phyloP scores from a whole-genome alignment of 805 yeast genomes.

The Sugiyamaella chiloensis region DNA sequence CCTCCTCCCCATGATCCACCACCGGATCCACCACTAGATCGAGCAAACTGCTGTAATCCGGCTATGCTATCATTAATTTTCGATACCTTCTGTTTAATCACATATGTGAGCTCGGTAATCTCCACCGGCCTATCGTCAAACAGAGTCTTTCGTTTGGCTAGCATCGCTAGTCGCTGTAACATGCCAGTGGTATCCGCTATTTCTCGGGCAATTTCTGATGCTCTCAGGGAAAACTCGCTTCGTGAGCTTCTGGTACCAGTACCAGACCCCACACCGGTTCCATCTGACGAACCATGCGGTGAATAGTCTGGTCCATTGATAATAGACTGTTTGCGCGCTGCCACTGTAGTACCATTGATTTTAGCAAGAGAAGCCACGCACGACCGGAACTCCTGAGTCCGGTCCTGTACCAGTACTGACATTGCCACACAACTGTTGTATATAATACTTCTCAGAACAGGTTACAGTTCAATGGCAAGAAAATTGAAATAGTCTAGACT shows the following conservation, averaged over 20 bases:
- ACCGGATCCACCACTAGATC: slow-evolving; percentile 37
- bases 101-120: slow-evolving; percentile 84
- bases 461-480: no score
- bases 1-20: slow-evolving; percentile 29
- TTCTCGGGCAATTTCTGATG: slow-evolving; percentile 82
- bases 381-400: slow-evolving; percentile 90
- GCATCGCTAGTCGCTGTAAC: slow-evolving; percentile 70
- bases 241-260: slow-evolving; percentile 27
- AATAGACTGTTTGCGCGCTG: slow-evolving; percentile 23
- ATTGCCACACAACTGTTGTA: no score
- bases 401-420: slow-evolving; percentile 52
- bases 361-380: slow-evolving; percentile 77
- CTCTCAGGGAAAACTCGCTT: slow-evolving; percentile 65
- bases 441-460: no score
- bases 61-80: slow-evolving; percentile 70
- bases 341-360: slow-evolving; percentile 41
- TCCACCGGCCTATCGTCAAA: slow-evolving; percentile 94
- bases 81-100: slow-evolving; percentile 78
- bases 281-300: neutral
- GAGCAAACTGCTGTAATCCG: slow-evolving; percentile 53
- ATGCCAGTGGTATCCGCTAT: slow-evolving; percentile 81
- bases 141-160: slow-evolving; percentile 86
- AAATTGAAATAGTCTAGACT: no score
- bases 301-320: slow-evolving; percentile 8
- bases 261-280: slow-evolving; percentile 13